Base-by-base conservation (phyloP, 805 yeast genomes). In the Saccharomyces jurei region DNA sequence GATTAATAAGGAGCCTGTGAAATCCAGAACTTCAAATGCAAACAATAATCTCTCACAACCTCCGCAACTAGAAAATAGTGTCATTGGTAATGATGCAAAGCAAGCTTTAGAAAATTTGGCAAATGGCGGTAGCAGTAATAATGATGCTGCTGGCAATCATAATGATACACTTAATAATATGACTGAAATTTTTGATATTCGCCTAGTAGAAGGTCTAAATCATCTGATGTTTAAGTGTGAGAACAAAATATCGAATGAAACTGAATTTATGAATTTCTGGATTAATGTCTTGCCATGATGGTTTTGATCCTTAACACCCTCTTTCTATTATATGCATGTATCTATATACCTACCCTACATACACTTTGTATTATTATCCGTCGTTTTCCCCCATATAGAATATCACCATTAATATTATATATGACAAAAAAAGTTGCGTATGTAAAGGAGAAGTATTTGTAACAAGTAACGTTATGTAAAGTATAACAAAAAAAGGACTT, bases 151-250 rank as follows among this genome's bases (percentile, higher is more conserved):
- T 21, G 44, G 11, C 4, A 36, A 36, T 17, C 4, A 36, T 36
- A 49, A 30, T 27, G 52, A 56, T 21, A 56, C 57, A 25, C 22
- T 32, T 6, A 50, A 50, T 6, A 48, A 41, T 9, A 65, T 52
- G 26, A 54, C 61, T 10, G 60, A 61, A 46, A 64, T 57, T n/a
- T 69, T 57, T 50, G 70, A 68, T 41, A 53, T 69, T 6, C 63
- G 65, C 28, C 57, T 69, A 29, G 50, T 55, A 30, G 72, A 69
- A 52, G 72, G 72, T n/a, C 51, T 67, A 26, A 69, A 69, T 50
- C 53, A 44, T 9, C 44, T 67, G n/a, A 67, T 66, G 41, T 62
- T 62, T 49, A 61, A 51, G 47, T 65, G 69, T 44, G 58, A 57
- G 41, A 57, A 59, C 41, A 46, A 54, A 21, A 54, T 29, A n/a